A percentile compares a stretch with the other conserved stretches of the same genome.
phyloP scores from a whole-genome alignment of 768 basidiomycete genomes.

The Mycena maculata region DNA sequence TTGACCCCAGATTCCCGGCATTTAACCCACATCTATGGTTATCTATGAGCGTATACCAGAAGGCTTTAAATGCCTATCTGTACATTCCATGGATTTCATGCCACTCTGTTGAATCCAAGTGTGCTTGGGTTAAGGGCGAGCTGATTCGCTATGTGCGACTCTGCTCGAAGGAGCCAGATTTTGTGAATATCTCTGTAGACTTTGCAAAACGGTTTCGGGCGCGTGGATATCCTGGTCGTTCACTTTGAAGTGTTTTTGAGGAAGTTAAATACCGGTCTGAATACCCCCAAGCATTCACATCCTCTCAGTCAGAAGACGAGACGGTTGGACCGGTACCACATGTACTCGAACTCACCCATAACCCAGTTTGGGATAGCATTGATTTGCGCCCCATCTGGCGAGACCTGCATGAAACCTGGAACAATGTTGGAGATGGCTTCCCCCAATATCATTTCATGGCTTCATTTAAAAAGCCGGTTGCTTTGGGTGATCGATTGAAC shows the following conservation, averaged over 20 bases:
- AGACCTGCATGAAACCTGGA: neutral
- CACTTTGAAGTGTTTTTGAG: conserved; percentile 13
- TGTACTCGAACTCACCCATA: neutral
- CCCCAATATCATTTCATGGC: neutral
- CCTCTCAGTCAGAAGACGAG: too few species aligned
- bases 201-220: conserved; percentile 4
- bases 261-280: neutral
- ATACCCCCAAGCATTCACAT: too few species aligned
- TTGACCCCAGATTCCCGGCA: neutral
- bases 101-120: neutral
- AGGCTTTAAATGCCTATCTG: conserved; percentile 29
- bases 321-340: neutral
- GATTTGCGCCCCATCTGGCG: neutral
- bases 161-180: conserved; percentile 10
- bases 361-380: conserved; percentile 3
- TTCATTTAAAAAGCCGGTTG: conserved; percentile 14
- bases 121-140: neutral
- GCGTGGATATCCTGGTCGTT: conserved; percentile 18
- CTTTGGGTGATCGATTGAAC: conserved; percentile 24
- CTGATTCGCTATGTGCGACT: conserved; percentile 7
- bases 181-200: neutral
- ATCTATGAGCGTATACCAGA: conserved; percentile 22
- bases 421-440: neutral
- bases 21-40: neutral
- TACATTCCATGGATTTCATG: conserved; percentile 24